Conservation (phyloP, 495 filamentous ascomycete species). For the Penicillium egyptiacum region DNA sequence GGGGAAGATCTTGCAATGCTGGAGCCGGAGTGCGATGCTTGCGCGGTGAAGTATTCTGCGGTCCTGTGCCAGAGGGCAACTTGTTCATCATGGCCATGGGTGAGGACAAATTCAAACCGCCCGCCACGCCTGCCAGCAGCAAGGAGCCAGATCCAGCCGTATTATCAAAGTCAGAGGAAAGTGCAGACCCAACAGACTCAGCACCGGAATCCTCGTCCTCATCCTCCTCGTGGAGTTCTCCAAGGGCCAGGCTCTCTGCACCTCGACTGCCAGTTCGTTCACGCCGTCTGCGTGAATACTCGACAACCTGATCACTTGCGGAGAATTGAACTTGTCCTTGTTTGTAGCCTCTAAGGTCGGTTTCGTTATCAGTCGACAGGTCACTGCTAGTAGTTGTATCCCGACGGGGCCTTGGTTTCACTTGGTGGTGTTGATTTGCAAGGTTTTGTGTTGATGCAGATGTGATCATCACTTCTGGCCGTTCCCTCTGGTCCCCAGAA, state of each 20-base stretch:
- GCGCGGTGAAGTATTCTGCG: slow-evolving; percentile 53
- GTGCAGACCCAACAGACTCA: slow-evolving; percentile 62
- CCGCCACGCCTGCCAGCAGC: slow-evolving; percentile 53
- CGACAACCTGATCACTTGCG: slow-evolving; percentile 52
- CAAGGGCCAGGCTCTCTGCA: slow-evolving; percentile 37
- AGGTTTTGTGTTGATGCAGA: slow-evolving; percentile 52
- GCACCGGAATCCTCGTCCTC: slow-evolving; percentile 56
- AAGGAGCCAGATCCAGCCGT: slow-evolving; percentile 61
- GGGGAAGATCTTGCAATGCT: slow-evolving; percentile 74
- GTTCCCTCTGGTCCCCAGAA: slow-evolving; percentile 49
- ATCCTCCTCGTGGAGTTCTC: slow-evolving; percentile 51
- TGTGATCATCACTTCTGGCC: slow-evolving; percentile 56
- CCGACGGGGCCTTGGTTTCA: slow-evolving; percentile 73
- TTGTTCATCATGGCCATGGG: slow-evolving; percentile 48
- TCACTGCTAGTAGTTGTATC: slow-evolving; percentile 93
- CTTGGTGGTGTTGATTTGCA: slow-evolving; percentile 57
- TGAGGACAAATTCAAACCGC: slow-evolving; percentile 43
- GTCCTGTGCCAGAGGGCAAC: slow-evolving; percentile 38
- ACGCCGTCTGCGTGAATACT: slow-evolving; percentile 56
- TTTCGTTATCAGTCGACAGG: slow-evolving; percentile 85
- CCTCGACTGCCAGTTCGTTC: slow-evolving; percentile 57
- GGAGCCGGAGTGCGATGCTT: slow-evolving; percentile 60
- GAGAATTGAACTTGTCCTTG: slow-evolving; percentile 57
- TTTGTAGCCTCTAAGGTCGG: slow-evolving; percentile 67
- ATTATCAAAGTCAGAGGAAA: slow-evolving; percentile 69